Base-by-base conservation (phyloP, 371 early-diverging fungal genomes). In the Syncephalastrum monosporum region DNA sequence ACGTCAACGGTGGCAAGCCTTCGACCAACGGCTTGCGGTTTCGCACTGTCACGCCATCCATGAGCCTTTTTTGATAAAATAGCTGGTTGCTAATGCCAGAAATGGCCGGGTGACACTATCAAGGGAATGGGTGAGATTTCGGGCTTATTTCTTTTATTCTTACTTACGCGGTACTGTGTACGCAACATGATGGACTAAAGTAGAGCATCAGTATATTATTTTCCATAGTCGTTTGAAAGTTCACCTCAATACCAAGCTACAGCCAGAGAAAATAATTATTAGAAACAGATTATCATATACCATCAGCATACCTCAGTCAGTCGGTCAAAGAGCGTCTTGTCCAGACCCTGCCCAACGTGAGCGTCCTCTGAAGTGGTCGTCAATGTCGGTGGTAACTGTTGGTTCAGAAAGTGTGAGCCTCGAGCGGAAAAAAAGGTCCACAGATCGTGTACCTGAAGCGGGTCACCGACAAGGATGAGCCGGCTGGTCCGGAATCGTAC, bases 401-500 rank as follows among this genome's bases (percentile, higher is more conserved):
- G 17, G 52, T 27, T 33, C 16, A 48, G 13, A 44, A 12, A 33
- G 38, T 7, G 8, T 33, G 5, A 33, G 38, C 12, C 5, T 19
- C 16, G 10, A 33, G 0, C 10, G 0, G 38, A 6, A 2, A 10
- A 2, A 33, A 10, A 2, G 10, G 38, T 21, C 33, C 17, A 3
- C 5, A 19, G 13, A 8, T 1, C 4, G 15, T 13, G 29, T 65
- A 75, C 75, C 68, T 80, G 81, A 17, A 83, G 64, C 1, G 98
- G 99, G 66, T 98, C 99, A 14, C 99, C 99, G 33, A 97, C 90
- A 50, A 97, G 74, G 10, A 98, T 75, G 5, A 92, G 63, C 15
- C 83, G 74, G 44, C 78, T 71, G 19, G 83, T 80, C 7, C 75
- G 62, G 42, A 91, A 87, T 12, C 86, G 72, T 4, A 78, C 63